Evolutionary conservation across 257 asterid genomes (phyloP), one percentile per base, ranked within the genome.

Genomic region (Cinchona pubescens): DNA sequence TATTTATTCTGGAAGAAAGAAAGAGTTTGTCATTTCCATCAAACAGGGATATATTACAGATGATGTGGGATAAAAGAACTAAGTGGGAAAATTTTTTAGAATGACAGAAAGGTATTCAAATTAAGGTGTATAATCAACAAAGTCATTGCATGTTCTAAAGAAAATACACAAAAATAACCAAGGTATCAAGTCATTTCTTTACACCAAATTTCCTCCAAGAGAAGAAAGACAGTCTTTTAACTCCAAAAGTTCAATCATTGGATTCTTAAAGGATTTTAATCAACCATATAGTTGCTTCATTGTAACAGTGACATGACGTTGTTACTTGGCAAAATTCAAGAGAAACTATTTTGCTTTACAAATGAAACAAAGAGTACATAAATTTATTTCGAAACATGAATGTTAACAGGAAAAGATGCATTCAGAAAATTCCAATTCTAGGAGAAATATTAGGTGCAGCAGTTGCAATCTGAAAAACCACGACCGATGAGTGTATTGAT

Each of bases 281-380:
- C 71, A 42, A 23, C 30, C 34, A 29, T 51, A 67, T n/a, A 67
- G 37, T 42, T 30, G 42, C 56, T 67, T 68, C 73, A 68, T 25
- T 27, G 21, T 23, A 45, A 56, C 30, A 4, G 38, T 29, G 73
- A 68, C 27, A 27, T 1, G 21, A 68, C 3, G 32, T 43, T 27
- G 51, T 27, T 67, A 25, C 25, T 18, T n/a, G 15, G 48, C 30
- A 35, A 45, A 68, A 56, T 25, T 67, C 9, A 45, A 15, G 42
- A 21, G 49, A 65, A 37, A 21, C 23, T 8, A 2, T 13, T 40
- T n/a, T 16, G 3, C 16, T 34, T 30, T 7, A 56, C n/a, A n/a
- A n/a, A n/a, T n/a, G 34, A 60, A 13, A 27, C 21, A 15, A 60
- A 4, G 38, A 60, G 21, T 29, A 38, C 67, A 43, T 16, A 43